Base-by-base conservation (phyloP, 1,139 yeast genomes). In the Debaryomycetaceae sp. region DNA sequence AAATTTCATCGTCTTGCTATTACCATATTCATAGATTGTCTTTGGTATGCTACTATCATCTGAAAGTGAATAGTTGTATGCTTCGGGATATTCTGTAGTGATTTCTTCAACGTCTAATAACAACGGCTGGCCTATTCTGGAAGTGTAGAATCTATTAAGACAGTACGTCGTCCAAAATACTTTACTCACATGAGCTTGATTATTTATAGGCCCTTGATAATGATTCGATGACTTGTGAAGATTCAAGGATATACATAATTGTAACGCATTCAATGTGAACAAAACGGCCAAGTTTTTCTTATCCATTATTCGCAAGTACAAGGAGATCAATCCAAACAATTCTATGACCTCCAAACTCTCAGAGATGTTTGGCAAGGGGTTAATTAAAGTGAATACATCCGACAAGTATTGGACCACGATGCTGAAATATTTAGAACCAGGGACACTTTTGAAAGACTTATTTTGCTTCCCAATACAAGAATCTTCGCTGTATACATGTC, bases 91-190 rank as follows among this genome's bases (percentile, higher is more conserved):
- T 22, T 31, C 31, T 4, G 42, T 31, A 14, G 51, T 48, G 13
- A 55, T 55, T 19, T 56, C 58, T 29, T 44, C 47, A 22, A 43
- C 45, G 3, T 48, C 39, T n/a, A 61, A 38, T 9, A 61, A 41
- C 17, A 59, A 43, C 5, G 65, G 65, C 30, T 57, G 60, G 1
- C 64, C 65, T 16, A 59, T 53, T 42, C 66, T 47, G 9, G 55
- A 45, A 33, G 56, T 50, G 32, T 46, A 49, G 39, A 59, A 61
- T n/a, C 66, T 47, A 39, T 61, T 61, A 22, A 61, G 44, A 42
- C 65, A 61, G 38, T 50, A 61, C 1, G 53, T 52, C 4, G 62
- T 51, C 66, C 66, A 61, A 51, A 59, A 59, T 1, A 58, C 41
- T 32, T 48, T 40, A 30, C 47, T 37, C 34, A 40, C 35, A 37